Percentiles rank a stretch among this genome's conserved stretches.
phyloP scores from a whole-genome alignment of 2,329 filamentous ascomycete genomes.

The Ustulina deusta region DNA sequence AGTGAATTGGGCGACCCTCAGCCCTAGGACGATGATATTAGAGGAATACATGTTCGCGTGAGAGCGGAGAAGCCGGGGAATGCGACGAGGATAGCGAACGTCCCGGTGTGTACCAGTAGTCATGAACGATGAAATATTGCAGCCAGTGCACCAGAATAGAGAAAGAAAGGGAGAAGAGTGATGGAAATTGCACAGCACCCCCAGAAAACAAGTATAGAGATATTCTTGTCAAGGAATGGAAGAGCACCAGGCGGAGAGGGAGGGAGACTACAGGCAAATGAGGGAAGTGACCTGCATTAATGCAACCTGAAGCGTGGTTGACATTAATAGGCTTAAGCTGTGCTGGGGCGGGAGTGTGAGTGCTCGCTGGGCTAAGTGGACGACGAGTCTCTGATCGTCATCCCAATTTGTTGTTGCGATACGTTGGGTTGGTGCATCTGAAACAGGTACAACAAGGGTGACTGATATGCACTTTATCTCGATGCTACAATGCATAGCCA shows the following conservation, averaged over 20 bases:
- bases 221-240: conserved; percentile 43
- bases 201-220: conserved; percentile 38
- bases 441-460: conserved; percentile 52
- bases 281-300: conserved; percentile 38
- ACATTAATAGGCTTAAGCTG: conserved; percentile 36
- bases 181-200: conserved; percentile 8
- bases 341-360: conserved; percentile 28
- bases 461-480: conserved; percentile 40
- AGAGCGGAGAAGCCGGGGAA: conserved; percentile 40
- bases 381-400: conserved; percentile 43
- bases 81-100: conserved; percentile 48
- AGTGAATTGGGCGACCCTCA: conserved; percentile 61
- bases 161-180: conserved; percentile 21
- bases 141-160: conserved; percentile 35
- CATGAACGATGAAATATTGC: conserved; percentile 42
- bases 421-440: conserved; percentile 52
- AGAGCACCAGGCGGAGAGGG: conserved; percentile 43
- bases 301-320: conserved; percentile 41
- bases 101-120: conserved; percentile 45
- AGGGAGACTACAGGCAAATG: conserved; percentile 37
- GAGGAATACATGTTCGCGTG: conserved; percentile 55
- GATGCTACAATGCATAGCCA: conserved; percentile 15
- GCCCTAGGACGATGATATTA: conserved; percentile 53
- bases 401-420: conserved; percentile 44
- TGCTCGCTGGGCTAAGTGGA: too few species aligned